Conservation (phyloP, 176 grass and related monocot genomes). For the Oryza coarctata region DNA sequence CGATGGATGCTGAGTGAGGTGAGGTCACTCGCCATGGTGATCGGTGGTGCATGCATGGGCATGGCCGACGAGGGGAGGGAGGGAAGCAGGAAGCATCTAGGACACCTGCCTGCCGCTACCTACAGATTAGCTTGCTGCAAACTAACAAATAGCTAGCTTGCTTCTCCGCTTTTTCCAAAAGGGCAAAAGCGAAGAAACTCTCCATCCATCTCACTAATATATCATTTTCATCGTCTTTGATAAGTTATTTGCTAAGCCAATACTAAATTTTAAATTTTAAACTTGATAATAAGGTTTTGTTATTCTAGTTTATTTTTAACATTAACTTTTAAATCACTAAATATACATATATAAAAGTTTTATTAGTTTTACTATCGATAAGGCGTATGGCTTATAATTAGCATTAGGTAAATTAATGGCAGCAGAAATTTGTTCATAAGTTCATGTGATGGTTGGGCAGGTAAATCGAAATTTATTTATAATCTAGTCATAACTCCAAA, state of each 20-base stretch:
- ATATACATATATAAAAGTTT: too few species aligned
- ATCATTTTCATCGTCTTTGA: not conserved
- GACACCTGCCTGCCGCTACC: not conserved
- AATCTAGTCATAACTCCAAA: not conserved
- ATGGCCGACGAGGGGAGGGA: not conserved
- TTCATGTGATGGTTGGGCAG: not conserved
- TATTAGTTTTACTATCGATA: too few species aligned
- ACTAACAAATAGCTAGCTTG: not conserved
- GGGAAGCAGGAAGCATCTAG: conserved; percentile 12
- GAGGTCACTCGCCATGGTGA: not conserved
- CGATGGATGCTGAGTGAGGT: not conserved
- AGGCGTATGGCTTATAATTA: too few species aligned
- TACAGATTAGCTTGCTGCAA: not conserved
- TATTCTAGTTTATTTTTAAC: too few species aligned
- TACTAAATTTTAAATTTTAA: too few species aligned
- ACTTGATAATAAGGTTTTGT: too few species aligned
- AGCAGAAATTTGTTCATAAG: not conserved
- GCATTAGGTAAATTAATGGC: too few species aligned
- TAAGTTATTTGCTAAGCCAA: not conserved
- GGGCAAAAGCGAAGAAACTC: not conserved
- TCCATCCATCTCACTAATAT: too few species aligned
- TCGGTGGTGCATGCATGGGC: not conserved
- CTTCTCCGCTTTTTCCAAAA: not conserved
- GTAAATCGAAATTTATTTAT: not conserved
- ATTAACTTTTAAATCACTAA: too few species aligned